Percentiles rank a stretch among this genome's conserved stretches.
phyloP scores from a whole-genome alignment of 768 basidiomycete genomes.

The Serendipita indica region DNA sequence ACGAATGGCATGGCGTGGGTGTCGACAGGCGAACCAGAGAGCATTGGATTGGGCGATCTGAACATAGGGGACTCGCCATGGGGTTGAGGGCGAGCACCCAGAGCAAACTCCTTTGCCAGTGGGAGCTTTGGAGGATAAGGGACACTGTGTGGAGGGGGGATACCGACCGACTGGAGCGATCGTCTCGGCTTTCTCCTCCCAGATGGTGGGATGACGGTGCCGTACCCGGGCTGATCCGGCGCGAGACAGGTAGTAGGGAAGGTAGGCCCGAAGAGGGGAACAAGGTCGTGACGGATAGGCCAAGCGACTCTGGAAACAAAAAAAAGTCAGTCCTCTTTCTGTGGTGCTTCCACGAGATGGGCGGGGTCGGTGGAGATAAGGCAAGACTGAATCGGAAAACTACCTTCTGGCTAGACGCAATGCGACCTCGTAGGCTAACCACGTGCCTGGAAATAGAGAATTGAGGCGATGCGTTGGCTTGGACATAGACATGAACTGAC shows the following conservation, averaged over 20 bases:
- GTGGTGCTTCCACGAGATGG: not conserved
- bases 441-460: conserved; percentile 13
- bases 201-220: conserved; percentile 49
- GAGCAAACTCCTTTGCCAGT: not conserved
- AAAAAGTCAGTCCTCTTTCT: not conserved
- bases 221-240: conserved; percentile 75
- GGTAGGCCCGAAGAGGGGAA: conserved; percentile 79
- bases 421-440: conserved; percentile 40
- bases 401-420: conserved; percentile 66
- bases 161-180: conserved; percentile 8
- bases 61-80: not conserved
- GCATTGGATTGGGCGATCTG: not conserved
- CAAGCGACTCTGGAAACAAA: conserved; percentile 53
- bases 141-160: conserved; percentile 1
- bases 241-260: conserved; percentile 74
- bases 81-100: not conserved
- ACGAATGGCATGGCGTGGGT: not conserved
- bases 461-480: conserved; percentile 9
- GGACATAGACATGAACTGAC: conserved; percentile 19
- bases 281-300: conserved; percentile 70
- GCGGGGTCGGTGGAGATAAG: conserved; percentile 7
- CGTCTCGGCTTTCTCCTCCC: conserved; percentile 5
- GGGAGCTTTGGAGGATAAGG: not conserved
- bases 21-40: not conserved
- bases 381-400: conserved; percentile 18